Evolutionary conservation across 805 yeast genomes (phyloP), one percentile per base, ranked within the genome.

Genomic region (Myxozyma neotropica): DNA sequence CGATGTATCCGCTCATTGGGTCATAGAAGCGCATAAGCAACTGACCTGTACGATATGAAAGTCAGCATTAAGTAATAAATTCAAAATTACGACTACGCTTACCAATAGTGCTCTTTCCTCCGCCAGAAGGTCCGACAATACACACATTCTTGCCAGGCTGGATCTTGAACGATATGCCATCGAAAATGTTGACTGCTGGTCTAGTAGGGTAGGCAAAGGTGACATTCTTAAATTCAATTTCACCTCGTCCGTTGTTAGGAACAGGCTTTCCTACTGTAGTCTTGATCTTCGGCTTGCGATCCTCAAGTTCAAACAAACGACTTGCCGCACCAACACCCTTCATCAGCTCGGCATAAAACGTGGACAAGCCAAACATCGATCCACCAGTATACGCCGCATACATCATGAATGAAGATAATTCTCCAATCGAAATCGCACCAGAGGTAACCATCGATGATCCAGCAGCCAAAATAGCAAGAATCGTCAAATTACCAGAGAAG

Each of bases 291-390:
- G 97, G 95, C 64, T 84, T 78, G 73, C 90, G 80, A 61, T 88
- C 94, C 60, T 87, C 83, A 51, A 93, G 77, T 71, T 93, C 98
- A 76, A 93, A 92, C 26, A 93, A 82, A 60, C 98, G 79, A 52
- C 91, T 86, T 0, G 97, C 94, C 0, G 98, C 97, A 52, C 98
- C 98, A 6, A 92, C 88, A 57, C 97, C 98, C 75, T 93, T 93
- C 97, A 93, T 93, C 59, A 93, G 77, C 72, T 93, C 98, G 1
- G 96, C 85, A 71, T 92, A 93, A 71, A 93, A 93, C 69, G 88
- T 88, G 0, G 96, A 93, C 19, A 93, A 72, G 0, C 97, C 96
- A 73, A 88, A 88, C 68, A 92, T 88, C 7, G 97, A 89, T n/a
- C 90, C 80, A 0, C 97, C 98, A 1, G 96, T 88, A 73, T 89